phyloP scores from a whole-genome alignment of 2,329 filamentous ascomycete genomes.

The Pochonia chlamydosporia region DNA sequence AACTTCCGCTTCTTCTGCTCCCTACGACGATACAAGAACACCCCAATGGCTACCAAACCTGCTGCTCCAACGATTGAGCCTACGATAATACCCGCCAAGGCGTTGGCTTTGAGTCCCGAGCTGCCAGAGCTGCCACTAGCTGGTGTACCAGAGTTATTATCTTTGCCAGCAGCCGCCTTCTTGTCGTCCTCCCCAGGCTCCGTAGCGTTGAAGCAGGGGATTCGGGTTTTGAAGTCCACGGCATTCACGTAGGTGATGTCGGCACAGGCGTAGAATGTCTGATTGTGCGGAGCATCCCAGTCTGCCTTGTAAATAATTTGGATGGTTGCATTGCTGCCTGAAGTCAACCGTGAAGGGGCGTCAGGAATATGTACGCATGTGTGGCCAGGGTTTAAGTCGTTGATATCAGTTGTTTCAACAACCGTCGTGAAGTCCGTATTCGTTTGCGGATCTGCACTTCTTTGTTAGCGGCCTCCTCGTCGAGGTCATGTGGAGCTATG shows the following conservation, averaged over 20 bases:
- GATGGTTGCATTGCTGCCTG: constrained; percentile 41
- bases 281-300: constrained; percentile 34
- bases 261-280: constrained; percentile 44
- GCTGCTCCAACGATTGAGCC: constrained; percentile 59
- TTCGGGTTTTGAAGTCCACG: constrained; percentile 22
- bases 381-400: constrained; percentile 39
- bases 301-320: constrained; percentile 42
- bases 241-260: constrained; percentile 38
- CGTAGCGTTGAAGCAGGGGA: constrained; percentile 41
- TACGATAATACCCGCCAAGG: constrained; percentile 70
- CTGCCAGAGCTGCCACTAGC: constrained; percentile 16
- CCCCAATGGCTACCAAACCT: constrained; percentile 51
- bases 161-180: constrained; percentile 11
- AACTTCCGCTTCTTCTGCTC: constrained; percentile 14
- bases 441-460: constrained; percentile 28
- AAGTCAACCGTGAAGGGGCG: constrained; percentile 23
- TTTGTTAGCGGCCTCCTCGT: not conserved
- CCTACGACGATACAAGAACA: constrained; percentile 43
- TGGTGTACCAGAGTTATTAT: constrained; percentile 14
- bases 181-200: constrained; percentile 17
- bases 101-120: constrained; percentile 52
- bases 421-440: constrained; percentile 34
- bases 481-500: too few species aligned
- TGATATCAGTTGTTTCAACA: constrained; percentile 26
- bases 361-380: constrained; percentile 36